Conservation (phyloP, 2,329 filamentous ascomycete species). For the Aphanoascus verrucosus region DNA sequence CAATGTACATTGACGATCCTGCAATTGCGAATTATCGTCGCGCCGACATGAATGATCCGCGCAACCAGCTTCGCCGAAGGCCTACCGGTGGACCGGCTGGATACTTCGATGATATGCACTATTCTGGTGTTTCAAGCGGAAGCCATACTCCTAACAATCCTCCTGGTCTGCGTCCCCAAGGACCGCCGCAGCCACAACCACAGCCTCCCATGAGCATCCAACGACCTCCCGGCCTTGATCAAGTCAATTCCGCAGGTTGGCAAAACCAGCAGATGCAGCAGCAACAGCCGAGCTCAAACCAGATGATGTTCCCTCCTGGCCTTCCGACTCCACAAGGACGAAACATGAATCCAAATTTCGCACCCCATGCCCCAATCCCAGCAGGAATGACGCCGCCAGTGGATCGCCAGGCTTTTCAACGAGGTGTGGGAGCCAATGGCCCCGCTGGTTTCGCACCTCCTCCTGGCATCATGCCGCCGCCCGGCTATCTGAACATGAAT, state of each 20-base stretch:
- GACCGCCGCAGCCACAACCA: constrained; percentile 24
- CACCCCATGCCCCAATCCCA: constrained; percentile 27
- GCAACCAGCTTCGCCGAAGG: constrained; percentile 29
- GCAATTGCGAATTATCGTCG: constrained; percentile 35
- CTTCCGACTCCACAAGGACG: constrained; percentile 28
- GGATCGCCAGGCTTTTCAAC: constrained; percentile 31
- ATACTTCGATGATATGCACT: constrained; percentile 34
- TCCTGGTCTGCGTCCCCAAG: constrained; percentile 27
- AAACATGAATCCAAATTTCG: constrained; percentile 30
- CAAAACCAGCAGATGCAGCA: constrained; percentile 29
- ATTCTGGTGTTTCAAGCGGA: constrained; percentile 23
- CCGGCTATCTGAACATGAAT: constrained; percentile 34
- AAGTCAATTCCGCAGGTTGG: constrained; percentile 34
- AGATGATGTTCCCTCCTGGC: constrained; percentile 31
- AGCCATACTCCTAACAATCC: constrained; percentile 29
- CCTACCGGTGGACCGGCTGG: constrained; percentile 30
- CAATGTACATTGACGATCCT: constrained; percentile 35
- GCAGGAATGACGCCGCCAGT: constrained; percentile 26
- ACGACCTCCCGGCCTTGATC: constrained; percentile 37
- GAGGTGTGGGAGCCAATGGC: constrained; percentile 21
- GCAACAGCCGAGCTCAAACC: constrained; percentile 23
- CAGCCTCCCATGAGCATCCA: constrained; percentile 33
- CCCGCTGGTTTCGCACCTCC: constrained; percentile 26
- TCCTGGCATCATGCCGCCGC: constrained; percentile 38
- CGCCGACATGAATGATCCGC: constrained; percentile 24